A percentile compares a stretch with the other conserved stretches of the same genome.
Evolutionary conservation across 352 stramenopile species (phyloP).

Genomic region (Globisporangium radiosum): DNA sequence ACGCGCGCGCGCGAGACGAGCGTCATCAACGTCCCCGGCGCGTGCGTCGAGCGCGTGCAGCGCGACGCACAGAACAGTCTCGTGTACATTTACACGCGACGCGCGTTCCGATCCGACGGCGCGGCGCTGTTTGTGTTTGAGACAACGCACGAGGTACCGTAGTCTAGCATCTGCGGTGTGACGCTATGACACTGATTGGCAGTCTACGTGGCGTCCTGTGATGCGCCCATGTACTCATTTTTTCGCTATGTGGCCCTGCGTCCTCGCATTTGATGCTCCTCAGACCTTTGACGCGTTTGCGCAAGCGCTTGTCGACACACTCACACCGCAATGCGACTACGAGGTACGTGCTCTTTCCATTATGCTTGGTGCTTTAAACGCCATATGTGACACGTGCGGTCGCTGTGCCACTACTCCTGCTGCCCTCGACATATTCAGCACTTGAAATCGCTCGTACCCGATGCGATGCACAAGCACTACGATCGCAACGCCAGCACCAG

Average conservation of each 20-base stretch:
- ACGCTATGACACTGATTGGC: not conserved
- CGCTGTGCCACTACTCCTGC: too few species aligned
- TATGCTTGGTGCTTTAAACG: not conserved
- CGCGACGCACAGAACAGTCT: conserved; percentile 21
- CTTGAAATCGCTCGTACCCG: conserved; percentile 1
- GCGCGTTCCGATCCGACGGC: conserved; percentile 4
- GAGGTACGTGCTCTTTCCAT: conserved; percentile 1
- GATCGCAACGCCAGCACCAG: not conserved
- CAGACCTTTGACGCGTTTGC: conserved; percentile 4
- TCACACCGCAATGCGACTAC: not conserved
- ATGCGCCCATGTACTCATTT: too few species aligned
- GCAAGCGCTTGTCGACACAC: not conserved
- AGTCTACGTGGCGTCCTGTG: not conserved
- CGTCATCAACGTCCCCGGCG: conserved; percentile 51
- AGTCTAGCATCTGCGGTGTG: too few species aligned
- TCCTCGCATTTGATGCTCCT: too few species aligned
- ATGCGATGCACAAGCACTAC: not conserved
- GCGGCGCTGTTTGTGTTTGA: conserved; percentile 14
- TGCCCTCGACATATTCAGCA: not conserved
- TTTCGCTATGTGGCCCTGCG: too few species aligned
- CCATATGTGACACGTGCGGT: not conserved
- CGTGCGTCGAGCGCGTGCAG: conserved; percentile 33
- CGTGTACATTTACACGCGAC: conserved; percentile 17
- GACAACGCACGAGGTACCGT: conserved; percentile 3
- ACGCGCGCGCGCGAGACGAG: conserved; percentile 27